Conservation (phyloP, 179 eudicot species). For the Spergularia azorica region DNA sequence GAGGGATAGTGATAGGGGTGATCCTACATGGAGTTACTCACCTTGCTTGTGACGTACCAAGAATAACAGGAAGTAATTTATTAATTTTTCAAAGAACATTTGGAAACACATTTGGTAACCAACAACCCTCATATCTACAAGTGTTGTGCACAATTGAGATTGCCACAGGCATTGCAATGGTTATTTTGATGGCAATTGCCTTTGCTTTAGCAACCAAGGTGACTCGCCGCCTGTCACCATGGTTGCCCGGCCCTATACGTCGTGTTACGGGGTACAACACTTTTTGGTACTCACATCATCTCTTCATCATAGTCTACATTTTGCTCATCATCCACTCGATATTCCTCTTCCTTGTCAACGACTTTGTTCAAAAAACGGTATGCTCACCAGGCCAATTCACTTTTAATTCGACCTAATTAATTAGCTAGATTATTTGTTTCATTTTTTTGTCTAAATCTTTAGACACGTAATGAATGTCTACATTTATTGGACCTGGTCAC, state of each 20-base stretch:
- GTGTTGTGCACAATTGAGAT: constrained; percentile 35
- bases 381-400: neutral
- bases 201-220: constrained; percentile 44
- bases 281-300: constrained; percentile 58
- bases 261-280: constrained; percentile 49
- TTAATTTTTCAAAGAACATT: constrained; percentile 31
- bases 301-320: constrained; percentile 40
- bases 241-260: constrained; percentile 38
- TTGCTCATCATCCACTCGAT: constrained; percentile 47
- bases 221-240: constrained; percentile 27
- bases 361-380: constrained; percentile 48
- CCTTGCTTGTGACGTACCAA: constrained; percentile 48
- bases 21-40: constrained; percentile 51
- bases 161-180: constrained; percentile 47
- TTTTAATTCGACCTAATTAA: neutral
- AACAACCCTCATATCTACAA: constrained; percentile 38
- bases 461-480: no score
- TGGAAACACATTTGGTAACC: constrained; percentile 32
- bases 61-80: constrained; percentile 28
- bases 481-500: neutral
- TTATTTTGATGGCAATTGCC: constrained; percentile 45
- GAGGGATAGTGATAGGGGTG: constrained; percentile 45
- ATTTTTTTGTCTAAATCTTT: neutral
- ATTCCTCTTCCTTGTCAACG: constrained; percentile 41
- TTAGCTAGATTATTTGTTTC: neutral